A percentile compares a stretch with the other conserved stretches of the same genome.
These are phyloP conservation scores for Fragaria ananassa DNA, from an alignment of 306 rosid genomes.

Conservation along the genomic window DNA sequence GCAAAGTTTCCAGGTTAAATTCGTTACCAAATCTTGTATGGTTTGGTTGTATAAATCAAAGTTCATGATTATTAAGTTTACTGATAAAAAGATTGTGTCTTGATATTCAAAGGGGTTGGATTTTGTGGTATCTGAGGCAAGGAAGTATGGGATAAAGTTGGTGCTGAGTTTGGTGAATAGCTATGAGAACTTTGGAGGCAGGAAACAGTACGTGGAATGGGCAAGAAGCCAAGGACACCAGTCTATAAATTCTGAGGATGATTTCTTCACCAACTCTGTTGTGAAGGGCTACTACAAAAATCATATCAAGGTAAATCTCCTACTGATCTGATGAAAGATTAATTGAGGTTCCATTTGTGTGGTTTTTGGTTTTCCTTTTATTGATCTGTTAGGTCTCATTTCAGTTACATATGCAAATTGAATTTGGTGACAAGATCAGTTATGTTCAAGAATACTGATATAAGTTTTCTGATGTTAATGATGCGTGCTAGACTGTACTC, in stretches of 20 bases:
- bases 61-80: background rate
- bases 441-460: background rate
- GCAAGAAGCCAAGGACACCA: constrained; percentile 84
- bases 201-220: constrained; percentile 90
- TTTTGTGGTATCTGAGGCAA: constrained; percentile 68
- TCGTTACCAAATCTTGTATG: background rate
- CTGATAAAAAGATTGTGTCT: background rate
- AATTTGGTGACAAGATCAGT: background rate
- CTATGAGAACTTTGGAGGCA: constrained; percentile 73
- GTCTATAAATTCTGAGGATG: constrained; percentile 65
- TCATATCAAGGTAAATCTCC: constrained; percentile 62
- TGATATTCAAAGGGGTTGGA: constrained; percentile 69
- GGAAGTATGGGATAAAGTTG: constrained; percentile 67
- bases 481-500: constrained; percentile 47
- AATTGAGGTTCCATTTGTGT: background rate
- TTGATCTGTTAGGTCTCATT: background rate
- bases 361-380: background rate
- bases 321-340: background rate
- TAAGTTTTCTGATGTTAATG: background rate
- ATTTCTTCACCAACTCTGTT: constrained; percentile 66
- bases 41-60: background rate
- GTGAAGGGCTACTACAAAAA: constrained; percentile 75
- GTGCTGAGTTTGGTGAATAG: constrained; percentile 83
- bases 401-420: background rate
- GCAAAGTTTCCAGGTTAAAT: constrained; percentile 61